Base-by-base conservation (phyloP, 257 asterid species). In the Eucommia ulmoides region DNA sequence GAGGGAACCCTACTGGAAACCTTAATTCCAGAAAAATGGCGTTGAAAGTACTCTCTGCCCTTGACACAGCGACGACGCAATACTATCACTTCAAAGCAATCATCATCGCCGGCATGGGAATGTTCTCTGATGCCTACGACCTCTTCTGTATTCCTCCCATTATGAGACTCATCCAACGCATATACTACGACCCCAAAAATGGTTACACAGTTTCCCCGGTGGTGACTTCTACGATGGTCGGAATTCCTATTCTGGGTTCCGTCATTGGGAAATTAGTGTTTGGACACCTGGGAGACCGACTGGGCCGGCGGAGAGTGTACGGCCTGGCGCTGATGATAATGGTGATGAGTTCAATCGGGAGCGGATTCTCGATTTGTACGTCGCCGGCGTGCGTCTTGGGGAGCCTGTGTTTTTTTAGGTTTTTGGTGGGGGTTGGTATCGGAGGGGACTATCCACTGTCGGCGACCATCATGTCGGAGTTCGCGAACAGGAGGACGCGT, bases 401-500 rank as follows among this genome's bases (percentile, higher is more conserved):
- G 17, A 65, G 68, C 42, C 68, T 79, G 2, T 77, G 70, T 3
- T 56, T 79, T 44, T 73, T 80, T 52, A 55, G 84, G 67, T 71
- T 76, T 51, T 20, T 63, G 50, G 49, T 76, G 46, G 89, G 84
- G 2, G 1, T 79, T 14, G 81, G 84, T 14, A 79, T 79, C 4
- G 88, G 81, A 3, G 81, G 88, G 3, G 88, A 80, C 20, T 76
- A 76, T 33, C 88, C 88, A 0, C 58, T 76, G 53, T 73, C 84
- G 16, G 89, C 84, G 7, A 80, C 89, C 24, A 76, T 80, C 62
- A 80, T 76, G 82, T 73, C 84, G 26, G 84, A 76, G 67, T 76
- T 73, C 14, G 68, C 88, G 1, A 76, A 73, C 50, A 65, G 59
- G 66, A 66, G 42, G 35, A 79, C 79, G 0, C 72, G 84, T 0